phyloP scores from a whole-genome alignment of 768 basidiomycete genomes.

The Lactarius hatsudake region DNA sequence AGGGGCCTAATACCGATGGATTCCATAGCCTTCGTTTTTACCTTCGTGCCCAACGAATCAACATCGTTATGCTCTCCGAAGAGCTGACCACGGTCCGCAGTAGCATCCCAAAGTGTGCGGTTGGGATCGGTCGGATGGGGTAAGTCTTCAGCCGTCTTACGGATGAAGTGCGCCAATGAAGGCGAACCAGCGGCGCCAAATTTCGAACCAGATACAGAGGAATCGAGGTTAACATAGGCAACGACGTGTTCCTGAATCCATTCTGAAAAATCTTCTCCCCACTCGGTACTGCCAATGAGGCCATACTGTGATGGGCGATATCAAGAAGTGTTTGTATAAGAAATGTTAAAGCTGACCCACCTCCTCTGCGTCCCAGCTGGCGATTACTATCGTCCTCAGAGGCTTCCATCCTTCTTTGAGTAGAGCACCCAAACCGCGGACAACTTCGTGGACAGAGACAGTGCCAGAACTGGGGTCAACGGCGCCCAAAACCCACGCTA shows the following conservation, averaged over 20 bases:
- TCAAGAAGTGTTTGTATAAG: neutral
- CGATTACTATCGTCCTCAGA: slow-evolving; percentile 69
- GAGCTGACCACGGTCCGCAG: slow-evolving; percentile 53
- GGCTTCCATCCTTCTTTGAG: slow-evolving; percentile 80
- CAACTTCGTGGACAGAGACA: slow-evolving; percentile 70
- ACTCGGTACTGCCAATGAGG: slow-evolving; percentile 85
- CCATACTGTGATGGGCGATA: slow-evolving; percentile 44
- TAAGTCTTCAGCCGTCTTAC: slow-evolving; percentile 61
- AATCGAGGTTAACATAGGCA: slow-evolving; percentile 83
- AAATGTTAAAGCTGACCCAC: slow-evolving; percentile 32
- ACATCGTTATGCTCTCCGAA: slow-evolving; percentile 44
- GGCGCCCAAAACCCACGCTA: slow-evolving; percentile 78
- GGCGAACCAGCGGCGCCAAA: slow-evolving; percentile 67
- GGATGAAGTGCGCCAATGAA: slow-evolving; percentile 76
- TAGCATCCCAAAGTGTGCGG: slow-evolving; percentile 79
- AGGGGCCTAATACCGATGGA: slow-evolving; percentile 52
- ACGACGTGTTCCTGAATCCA: slow-evolving; percentile 82
- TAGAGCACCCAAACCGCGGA: slow-evolving; percentile 70
- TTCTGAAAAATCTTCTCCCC: slow-evolving; percentile 85
- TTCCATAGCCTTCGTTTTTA: slow-evolving; percentile 36
- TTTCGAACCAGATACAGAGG: slow-evolving; percentile 58
- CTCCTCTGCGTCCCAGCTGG: slow-evolving; percentile 81
- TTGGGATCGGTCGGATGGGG: slow-evolving; percentile 66
- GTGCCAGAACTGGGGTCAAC: slow-evolving; percentile 80
- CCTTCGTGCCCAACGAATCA: slow-evolving; percentile 43